Percentiles rank a stretch among this genome's conserved stretches.
phyloP scores from a whole-genome alignment of 148 eudicot species.

The Suaeda aralocaspica region DNA sequence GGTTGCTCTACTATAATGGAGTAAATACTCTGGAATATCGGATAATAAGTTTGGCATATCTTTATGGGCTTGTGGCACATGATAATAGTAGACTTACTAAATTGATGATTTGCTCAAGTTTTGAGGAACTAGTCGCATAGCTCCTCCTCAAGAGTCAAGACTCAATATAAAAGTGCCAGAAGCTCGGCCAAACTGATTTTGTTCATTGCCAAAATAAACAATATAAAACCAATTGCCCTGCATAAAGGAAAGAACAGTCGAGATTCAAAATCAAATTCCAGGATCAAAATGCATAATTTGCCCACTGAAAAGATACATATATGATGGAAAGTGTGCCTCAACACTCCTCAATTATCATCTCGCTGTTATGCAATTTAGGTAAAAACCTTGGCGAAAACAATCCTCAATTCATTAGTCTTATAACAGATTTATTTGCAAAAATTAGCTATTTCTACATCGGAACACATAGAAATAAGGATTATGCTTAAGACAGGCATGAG shows the following conservation, averaged over 20 bases:
- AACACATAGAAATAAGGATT: conserved; percentile 6
- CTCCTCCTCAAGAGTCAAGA: too few relatives aligned
- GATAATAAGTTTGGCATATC: too few relatives aligned
- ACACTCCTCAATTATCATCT: conserved; percentile 2
- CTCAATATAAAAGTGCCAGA: too few relatives aligned
- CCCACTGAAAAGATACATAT: neutral
- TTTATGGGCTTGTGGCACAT: too few relatives aligned
- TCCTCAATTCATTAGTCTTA: conserved; percentile 14
- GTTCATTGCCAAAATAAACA: too few relatives aligned
- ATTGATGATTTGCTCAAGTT: too few relatives aligned
- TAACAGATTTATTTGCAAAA: conserved; percentile 56
- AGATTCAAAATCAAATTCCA: neutral
- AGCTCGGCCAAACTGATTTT: too few relatives aligned
- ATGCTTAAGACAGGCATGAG: conserved; percentile 63
- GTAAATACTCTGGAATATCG: too few relatives aligned
- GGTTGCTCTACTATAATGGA: too few relatives aligned
- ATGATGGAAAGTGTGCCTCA: neutral
- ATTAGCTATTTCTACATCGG: conserved; percentile 30
- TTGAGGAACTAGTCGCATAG: too few relatives aligned
- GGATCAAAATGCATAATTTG: neutral
- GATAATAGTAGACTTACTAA: too few relatives aligned
- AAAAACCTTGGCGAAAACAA: conserved; percentile 1
- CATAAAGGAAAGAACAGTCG: neutral
- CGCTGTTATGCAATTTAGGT: neutral
- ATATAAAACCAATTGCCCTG: too few relatives aligned